Evolutionary conservation across 305 asterid genomes (phyloP), one percentile per base, ranked within the genome.

Genomic region (Fraxinus greggii): DNA sequence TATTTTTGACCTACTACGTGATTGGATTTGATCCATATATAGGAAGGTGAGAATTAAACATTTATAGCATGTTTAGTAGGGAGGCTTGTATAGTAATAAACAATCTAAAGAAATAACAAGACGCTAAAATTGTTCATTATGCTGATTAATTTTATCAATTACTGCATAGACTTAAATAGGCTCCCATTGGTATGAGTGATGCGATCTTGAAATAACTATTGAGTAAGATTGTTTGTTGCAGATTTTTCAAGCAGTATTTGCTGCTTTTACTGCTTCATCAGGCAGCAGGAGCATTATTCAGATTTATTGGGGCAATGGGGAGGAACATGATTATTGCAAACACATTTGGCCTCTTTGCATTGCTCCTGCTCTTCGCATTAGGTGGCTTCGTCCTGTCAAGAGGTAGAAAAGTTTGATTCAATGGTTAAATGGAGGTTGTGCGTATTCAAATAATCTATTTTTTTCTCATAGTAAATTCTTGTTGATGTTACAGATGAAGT

Each of bases 361-460:
- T 92, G 82, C 87, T 91, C 80, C 23, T 90, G 82, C 92, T 90
- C 19, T 87, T 93, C 36, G 92, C 90, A 42, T 85, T 93, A 65
- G 93, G 96, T 75, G 97, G 96, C 72, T 84, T 93, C 81, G 90
- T 93, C 81, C 86, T 93, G 65, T 78, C 94, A 80, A 84, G 94
- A 88, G 78, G 94, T 91, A 87, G 15, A 81, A 28, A 38, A 56
- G 28, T 42, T 72, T 17, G 3, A 36, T 79, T 17, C 67, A 83
- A 33, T 77, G 76, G 36, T 79, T 6, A 67, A 75, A 48, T 63
- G n/a, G 48, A 81, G 54, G n/a, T 26, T 28, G 24, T 29, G 8
- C 0, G 19, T 10, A 7, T 8, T 61, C 15, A 32, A 56, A 32
- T 10, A 65, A 21, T 77, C 13, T 9, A 38, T 36, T 29, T 28